Conservation (phyloP, 148 eudicot genomes). For the Pharnaceum exiguum region DNA sequence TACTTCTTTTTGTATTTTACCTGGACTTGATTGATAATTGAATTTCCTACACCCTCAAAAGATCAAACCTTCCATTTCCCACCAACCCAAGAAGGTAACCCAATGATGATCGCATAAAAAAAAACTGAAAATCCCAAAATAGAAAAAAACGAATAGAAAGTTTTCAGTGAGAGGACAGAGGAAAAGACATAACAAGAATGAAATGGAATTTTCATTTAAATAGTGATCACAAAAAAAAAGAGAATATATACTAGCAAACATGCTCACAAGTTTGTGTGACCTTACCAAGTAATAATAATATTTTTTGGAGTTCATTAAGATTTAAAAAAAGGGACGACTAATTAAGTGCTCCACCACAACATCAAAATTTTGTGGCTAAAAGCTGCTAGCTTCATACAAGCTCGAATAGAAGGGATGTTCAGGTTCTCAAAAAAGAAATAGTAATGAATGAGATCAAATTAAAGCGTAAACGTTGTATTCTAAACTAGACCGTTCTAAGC, state of each 20-base stretch:
- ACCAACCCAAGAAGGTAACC: not conserved
- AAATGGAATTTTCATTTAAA: slow-evolving; percentile 16
- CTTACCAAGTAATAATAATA: not conserved
- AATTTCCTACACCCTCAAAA: slow-evolving; percentile 2
- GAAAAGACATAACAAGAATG: not conserved
- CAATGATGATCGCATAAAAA: not conserved
- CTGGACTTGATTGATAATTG: slow-evolving; percentile 9
- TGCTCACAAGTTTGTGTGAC: slow-evolving; percentile 10
- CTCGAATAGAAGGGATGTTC: too few relatives aligned
- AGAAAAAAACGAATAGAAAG: not conserved
- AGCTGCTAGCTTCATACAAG: too few relatives aligned
- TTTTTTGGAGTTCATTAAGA: not conserved
- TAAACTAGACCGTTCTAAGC: too few relatives aligned
- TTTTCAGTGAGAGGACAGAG: not conserved
- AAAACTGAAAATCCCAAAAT: slow-evolving; percentile 14
- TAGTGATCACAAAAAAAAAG: not conserved
- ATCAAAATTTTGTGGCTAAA: too few relatives aligned
- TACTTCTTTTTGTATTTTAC: not conserved
- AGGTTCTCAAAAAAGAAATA: too few relatives aligned
- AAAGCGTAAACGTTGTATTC: too few relatives aligned
- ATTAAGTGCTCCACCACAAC: slow-evolving; percentile 3
- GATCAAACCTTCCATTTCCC: not conserved
- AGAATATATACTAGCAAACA: not conserved
- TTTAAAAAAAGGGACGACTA: not conserved
- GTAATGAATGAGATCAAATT: too few relatives aligned